Base-by-base conservation (phyloP, 257 asterid species). In the Nicotiana otophora region DNA sequence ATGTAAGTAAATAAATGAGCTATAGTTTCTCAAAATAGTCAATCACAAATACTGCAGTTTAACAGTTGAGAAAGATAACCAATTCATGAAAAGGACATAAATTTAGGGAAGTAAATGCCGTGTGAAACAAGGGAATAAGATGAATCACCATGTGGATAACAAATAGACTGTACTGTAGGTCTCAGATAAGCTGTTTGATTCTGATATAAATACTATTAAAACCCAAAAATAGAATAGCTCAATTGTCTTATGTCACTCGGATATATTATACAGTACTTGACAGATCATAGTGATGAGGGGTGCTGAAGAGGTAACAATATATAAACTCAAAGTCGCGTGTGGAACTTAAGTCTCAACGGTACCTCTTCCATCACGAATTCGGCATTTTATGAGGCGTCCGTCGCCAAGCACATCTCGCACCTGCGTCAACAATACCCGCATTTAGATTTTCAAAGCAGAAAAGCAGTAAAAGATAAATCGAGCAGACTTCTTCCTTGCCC, bases 391-490 rank as follows among this genome's bases (percentile, higher is more conserved):
- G 54, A 96, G 86, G 77, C 99, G 97, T 72, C 99, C 99, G 88
- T 96, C 99, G 20, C 99, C 99, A 82, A 96, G 98, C 88, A 96
- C 97, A 87, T 94, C 98, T 0, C 98, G 96, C 74, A 96, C 99
- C 98, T 96, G 91, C 80, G 78, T 85, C 77, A 63, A 82, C 61
- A 82, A 51, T 51, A 75, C 9, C n/a, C 63, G 1, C 46, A 75
- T 51, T 75, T 8, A 54, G 80, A 75, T 75, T 51, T 51, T 51
- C 80, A 16, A 7, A 14, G 63, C 16, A 15, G 8, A 51, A 70
- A 51, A 51, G 1, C 8, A 12, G 16, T 51, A 28, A 51, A 72
- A 28, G 80, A 51, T 7, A 75, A 75, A 51, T 75, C 0, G 3
- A 75, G 63, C 46, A 46, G 63, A 48, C 69, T 4, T 48, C 28